These are phyloP conservation scores for Cladosporium halotolerans DNA, from an alignment of 2,329 filamentous ascomycete genomes.

Conservation along the genomic window DNA sequence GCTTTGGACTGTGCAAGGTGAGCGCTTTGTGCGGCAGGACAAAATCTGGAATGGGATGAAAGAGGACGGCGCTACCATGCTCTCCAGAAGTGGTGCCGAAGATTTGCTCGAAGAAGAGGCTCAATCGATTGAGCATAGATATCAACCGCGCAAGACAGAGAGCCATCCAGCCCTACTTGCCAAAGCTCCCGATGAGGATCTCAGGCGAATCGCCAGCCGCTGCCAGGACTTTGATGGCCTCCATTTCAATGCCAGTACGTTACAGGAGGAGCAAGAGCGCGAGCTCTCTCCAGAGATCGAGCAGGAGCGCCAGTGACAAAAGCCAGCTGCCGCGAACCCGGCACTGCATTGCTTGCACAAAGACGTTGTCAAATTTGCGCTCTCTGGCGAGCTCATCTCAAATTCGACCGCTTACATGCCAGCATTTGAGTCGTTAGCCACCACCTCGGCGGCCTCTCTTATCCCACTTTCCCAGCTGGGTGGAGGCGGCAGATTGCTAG, in stretches of 20 bases:
- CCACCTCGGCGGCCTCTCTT: constrained; percentile 36
- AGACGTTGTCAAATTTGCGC: constrained; percentile 38
- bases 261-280: constrained; percentile 63
- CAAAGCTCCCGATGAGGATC: constrained; percentile 18
- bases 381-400: constrained; percentile 28
- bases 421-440: constrained; percentile 41
- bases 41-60: constrained; percentile 29
- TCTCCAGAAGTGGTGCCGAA: constrained; percentile 29
- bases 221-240: constrained; percentile 20
- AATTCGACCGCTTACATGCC: constrained; percentile 34
- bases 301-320: constrained; percentile 49
- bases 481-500: constrained; percentile 32
- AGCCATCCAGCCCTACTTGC: not conserved
- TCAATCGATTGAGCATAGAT: constrained; percentile 47
- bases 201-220: constrained; percentile 17
- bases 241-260: constrained; percentile 23
- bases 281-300: constrained; percentile 61
- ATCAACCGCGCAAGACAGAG: constrained; percentile 27
- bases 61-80: constrained; percentile 5
- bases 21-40: constrained; percentile 42
- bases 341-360: constrained; percentile 38
- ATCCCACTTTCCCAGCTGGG: constrained; percentile 35
- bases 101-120: constrained; percentile 53
- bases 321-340: constrained; percentile 38
- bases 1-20: constrained; percentile 57